Base-by-base conservation (phyloP, 1,284 basidiomycete species). In the Anthracocystis setariae region DNA sequence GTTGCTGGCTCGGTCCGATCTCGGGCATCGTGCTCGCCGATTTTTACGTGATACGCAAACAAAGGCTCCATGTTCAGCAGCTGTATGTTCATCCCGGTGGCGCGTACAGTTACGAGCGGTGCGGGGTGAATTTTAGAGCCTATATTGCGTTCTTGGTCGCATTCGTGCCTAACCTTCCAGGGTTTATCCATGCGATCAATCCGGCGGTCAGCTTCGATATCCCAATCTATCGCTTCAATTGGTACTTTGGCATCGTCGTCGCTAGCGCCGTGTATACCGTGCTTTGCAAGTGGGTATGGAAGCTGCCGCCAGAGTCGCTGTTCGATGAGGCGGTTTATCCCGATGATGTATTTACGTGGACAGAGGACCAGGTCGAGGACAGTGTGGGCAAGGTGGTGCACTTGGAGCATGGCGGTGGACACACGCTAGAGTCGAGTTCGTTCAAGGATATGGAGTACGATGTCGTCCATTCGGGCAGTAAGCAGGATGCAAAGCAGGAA, bases 151-250 rank as follows among this genome's bases (percentile, higher is more conserved):
- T 69, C 24, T 13, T 18, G 8, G 35, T 54, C 5, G 65, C 55
- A 1, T 69, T 69, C 37, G 38, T 59, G 2, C 65, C 65, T 18
- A 63, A 63, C 17, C 25, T 64, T 8, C 65, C 65, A 8, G 65
- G 65, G 2, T 69, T 69, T 29, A 46, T 63, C 45, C 63, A 69
- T 23, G 64, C 64, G 2, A 67, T 67, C 58, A 66, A 61, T 25
- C 57, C 63, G 4, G 32, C 23, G 4, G 46, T 67, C 17, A 27
- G 40, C 0, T n/a, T 58, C n/a, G 48, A 62, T 23, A 47, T 59
- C 3, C 64, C 64, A 15, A 67, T 59, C 17, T 67, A 67, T 10
- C 27, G 39, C 12, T 67, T 67, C 40, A 67, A 67, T 27, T 67
- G 64, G 59, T 58, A 48, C 46, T 67, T 67, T 50, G 64, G 64